Evolutionary conservation across 768 basidiomycete genomes (phyloP), one percentile per base, ranked within the genome.

Genomic region (Tulasnella sp.): DNA sequence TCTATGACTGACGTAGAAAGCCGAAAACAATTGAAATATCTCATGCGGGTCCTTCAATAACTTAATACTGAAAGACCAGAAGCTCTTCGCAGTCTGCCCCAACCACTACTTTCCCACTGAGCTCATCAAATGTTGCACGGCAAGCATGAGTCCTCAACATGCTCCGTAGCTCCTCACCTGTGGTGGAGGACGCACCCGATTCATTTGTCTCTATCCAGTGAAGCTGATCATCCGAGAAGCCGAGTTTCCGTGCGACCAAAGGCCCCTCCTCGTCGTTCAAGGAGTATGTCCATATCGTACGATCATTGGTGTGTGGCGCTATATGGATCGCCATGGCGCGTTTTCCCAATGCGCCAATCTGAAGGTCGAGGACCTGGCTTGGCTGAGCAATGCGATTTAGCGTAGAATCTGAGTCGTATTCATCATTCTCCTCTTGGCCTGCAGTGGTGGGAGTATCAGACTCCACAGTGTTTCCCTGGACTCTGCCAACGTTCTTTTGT

Each of bases 341-440:
- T 2, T 41, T 49, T 19, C 44, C 44, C 10, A 24, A 38, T 25
- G 11, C 21, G 1, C 57, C 57, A 11, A 59, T 27, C 7, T 48
- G 46, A 24, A 59, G 29, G 45, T 59, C 57, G 17, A 59, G 34
- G 19, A 59, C 57, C 31, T 59, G 57, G 9, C 10, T 31, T 17
- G 57, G 57, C 17, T 59, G 57, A 12, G 57, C 45, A 25, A 59
- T 59, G 27, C 57, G 57, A 45, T 49, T 50, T 12, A 41, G 46
- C 19, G 44, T 49, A 31, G 57, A 59, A 27, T 59, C 57, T 12
- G 57, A 59, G 46, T 59, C 57, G 49, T 59, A 59, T 2, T 46
- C 57, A 46, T 59, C 57, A 31, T 30, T 19, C 19, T 50, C 27
- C 9, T 19, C n/a, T 19, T 52, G 11, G 10, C 24, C 48, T 25